phyloP scores from a whole-genome alignment of 108 stramenopile species.

The Fistulifera solaris region DNA sequence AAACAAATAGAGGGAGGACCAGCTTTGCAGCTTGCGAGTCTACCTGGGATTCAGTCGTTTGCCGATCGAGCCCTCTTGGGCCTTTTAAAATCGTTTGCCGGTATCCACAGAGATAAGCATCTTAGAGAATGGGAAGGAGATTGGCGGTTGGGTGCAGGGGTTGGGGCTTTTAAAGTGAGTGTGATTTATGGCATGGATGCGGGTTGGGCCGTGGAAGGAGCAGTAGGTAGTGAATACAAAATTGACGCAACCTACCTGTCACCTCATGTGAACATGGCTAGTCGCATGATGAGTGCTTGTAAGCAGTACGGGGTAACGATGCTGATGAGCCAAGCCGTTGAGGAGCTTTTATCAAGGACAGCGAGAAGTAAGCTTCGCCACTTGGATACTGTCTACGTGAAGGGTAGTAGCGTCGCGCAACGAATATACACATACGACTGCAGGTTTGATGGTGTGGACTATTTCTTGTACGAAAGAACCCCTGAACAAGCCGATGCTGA shows the following conservation, averaged over 20 bases:
- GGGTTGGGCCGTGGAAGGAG: slow-evolving; percentile 95
- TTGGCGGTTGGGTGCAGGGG: slow-evolving; percentile 69
- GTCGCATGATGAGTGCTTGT: slow-evolving; percentile 86
- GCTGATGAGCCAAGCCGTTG: slow-evolving; percentile 71
- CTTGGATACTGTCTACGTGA: slow-evolving; percentile 88
- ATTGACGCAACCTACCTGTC: slow-evolving; percentile 96
- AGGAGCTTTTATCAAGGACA: slow-evolving; percentile 55
- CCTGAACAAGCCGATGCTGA: slow-evolving; percentile 64
- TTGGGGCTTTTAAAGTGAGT: slow-evolving; percentile 56
- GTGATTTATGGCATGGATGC: slow-evolving; percentile 92
- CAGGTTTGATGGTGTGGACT: slow-evolving; percentile 65
- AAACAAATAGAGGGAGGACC: slow-evolving; percentile 14
- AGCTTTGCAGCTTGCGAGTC: slow-evolving; percentile 47
- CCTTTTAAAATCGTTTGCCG: slow-evolving; percentile 71
- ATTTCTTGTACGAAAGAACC: slow-evolving; percentile 58
- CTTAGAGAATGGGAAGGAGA: slow-evolving; percentile 58
- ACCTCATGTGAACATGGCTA: slow-evolving; percentile 93
- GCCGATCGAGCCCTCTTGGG: slow-evolving; percentile 75
- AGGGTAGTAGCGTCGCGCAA: slow-evolving; percentile 79
- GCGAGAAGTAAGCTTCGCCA: slow-evolving; percentile 66
- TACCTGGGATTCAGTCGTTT: slow-evolving; percentile 72
- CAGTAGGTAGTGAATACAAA: slow-evolving; percentile 86
- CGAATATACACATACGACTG: slow-evolving; percentile 86
- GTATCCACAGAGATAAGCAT: slow-evolving; percentile 60
- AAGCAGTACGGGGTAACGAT: slow-evolving; percentile 83